These are phyloP conservation scores for Vanderwaltozyma tropicalis DNA, from an alignment of 805 yeast species.

Conservation along the genomic window DNA sequence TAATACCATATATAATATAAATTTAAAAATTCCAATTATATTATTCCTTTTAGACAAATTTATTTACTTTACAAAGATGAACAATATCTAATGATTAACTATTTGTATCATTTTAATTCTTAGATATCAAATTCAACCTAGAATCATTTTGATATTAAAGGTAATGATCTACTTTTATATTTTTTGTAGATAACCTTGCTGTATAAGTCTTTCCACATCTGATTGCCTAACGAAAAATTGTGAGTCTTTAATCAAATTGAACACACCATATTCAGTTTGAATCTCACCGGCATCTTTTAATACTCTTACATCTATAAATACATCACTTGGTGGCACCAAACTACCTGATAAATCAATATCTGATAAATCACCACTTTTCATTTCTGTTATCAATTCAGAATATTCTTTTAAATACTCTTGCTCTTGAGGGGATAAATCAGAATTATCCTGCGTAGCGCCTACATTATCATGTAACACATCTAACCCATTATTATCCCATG, in stretches of 20 bases:
- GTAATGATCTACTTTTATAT: too few species aligned
- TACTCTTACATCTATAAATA: constrained; percentile 89
- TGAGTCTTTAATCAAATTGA: constrained; percentile 83
- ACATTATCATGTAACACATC: constrained; percentile 14
- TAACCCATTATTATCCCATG: constrained; percentile 55
- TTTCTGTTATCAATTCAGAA: constrained; percentile 58
- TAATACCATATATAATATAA: not conserved
- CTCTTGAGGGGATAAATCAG: constrained; percentile 63
- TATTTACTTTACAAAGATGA: too few species aligned
- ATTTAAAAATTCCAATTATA: too few species aligned
- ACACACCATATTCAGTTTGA: constrained; percentile 94
- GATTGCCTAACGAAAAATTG: constrained; percentile 90
- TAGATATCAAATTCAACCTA: too few species aligned
- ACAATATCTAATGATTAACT: too few species aligned
- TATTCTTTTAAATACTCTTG: constrained; percentile 67
- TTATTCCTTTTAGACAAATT: too few species aligned
- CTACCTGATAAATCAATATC: constrained; percentile 84
- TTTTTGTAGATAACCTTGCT: constrained; percentile 85
- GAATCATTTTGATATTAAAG: too few species aligned
- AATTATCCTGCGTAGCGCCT: constrained; percentile 24
- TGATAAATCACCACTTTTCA: constrained; percentile 60
- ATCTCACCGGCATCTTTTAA: constrained; percentile 92
- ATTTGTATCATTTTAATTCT: too few species aligned
- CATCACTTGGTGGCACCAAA: constrained; percentile 82
- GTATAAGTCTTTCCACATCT: constrained; percentile 87